Base-by-base conservation (phyloP, 768 basidiomycete genomes). In the Agaricus sinodeliciosus region DNA sequence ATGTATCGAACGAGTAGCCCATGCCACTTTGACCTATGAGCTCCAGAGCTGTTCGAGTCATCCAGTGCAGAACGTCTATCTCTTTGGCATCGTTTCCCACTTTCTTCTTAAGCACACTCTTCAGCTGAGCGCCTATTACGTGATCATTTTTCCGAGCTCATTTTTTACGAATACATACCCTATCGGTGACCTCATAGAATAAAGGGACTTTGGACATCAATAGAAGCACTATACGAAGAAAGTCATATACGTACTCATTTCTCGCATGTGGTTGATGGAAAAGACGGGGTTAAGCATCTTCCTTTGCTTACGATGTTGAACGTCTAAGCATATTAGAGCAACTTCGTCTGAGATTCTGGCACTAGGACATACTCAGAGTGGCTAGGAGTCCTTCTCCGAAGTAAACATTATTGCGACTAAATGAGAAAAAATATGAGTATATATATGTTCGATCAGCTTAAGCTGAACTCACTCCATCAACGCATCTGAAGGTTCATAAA, bases 281-380 rank as follows among this genome's bases (percentile, higher is more conserved):
- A 77, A 77, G 2, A 74, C 70, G 0, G 76, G 75, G 48, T 72
- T 75, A 11, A 77, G 57, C 60, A 76, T 66, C 49, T 72, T 76
- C 39, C 73, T 67, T 51, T 76, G 75, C 39, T 64, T 69, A 5
- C 66, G 59, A 58, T 76, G 75, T 19, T 69, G 68, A 13, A 22
- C 25, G 36, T 41, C 16, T 4, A 9, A 46, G 12, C 13, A 39
- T 12, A 3, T 2, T 16, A 9, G 1, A 15, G 37, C 15, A n/a
- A 39, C 16, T 39, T 31, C 31, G 11, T 11, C 31, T 11, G 11
- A 31, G 7, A 12, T n/a, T 2, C 4, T 39, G 9, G 16, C 9
- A 39, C 5, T 1, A 13, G 7, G 37, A 13, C 39, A 2, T 15
- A 60, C 61, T 64, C 22, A 58, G 27, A 16, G 58, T 60, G 4